phyloP scores from a whole-genome alignment of 2,329 filamentous ascomycete species.

The Monosporascus sp. region DNA sequence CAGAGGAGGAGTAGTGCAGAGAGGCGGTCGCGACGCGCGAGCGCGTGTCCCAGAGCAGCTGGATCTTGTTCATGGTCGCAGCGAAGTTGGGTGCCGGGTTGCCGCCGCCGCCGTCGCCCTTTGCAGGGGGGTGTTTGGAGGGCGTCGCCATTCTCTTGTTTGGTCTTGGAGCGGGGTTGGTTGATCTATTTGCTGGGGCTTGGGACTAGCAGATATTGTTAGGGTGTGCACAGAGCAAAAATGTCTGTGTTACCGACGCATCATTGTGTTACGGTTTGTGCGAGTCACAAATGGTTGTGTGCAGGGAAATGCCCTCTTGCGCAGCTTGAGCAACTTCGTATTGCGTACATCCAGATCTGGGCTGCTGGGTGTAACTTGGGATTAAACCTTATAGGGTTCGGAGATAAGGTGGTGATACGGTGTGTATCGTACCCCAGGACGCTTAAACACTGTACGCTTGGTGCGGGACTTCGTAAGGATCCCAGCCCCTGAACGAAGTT shows the following conservation, averaged over 20 bases:
- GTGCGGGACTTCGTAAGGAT: too few species aligned
- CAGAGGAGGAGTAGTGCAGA: constrained; percentile 7
- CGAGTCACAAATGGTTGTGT: too few species aligned
- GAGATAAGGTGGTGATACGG: neutral
- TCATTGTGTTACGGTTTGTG: too few species aligned
- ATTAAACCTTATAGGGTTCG: neutral
- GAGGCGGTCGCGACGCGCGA: constrained; percentile 8
- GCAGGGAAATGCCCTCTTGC: too few species aligned
- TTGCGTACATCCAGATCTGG: neutral
- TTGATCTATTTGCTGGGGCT: too few species aligned
- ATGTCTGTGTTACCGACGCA: too few species aligned
- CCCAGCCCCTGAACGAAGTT: too few species aligned
- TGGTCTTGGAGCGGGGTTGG: neutral
- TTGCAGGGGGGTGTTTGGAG: constrained; percentile 7
- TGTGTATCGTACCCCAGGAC: too few species aligned
- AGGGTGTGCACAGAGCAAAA: too few species aligned
- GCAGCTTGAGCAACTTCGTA: neutral
- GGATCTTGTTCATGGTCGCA: constrained; percentile 25
- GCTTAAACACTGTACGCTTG: neutral
- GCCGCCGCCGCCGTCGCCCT: neutral
- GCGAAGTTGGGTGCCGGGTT: constrained; percentile 27
- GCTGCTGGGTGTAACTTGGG: neutral
- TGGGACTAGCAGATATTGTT: neutral
- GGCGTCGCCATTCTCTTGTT: constrained; percentile 16
- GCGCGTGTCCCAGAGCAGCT: constrained; percentile 17